Base-by-base conservation (phyloP, 129 eudicot species). In the Mikania micrantha region DNA sequence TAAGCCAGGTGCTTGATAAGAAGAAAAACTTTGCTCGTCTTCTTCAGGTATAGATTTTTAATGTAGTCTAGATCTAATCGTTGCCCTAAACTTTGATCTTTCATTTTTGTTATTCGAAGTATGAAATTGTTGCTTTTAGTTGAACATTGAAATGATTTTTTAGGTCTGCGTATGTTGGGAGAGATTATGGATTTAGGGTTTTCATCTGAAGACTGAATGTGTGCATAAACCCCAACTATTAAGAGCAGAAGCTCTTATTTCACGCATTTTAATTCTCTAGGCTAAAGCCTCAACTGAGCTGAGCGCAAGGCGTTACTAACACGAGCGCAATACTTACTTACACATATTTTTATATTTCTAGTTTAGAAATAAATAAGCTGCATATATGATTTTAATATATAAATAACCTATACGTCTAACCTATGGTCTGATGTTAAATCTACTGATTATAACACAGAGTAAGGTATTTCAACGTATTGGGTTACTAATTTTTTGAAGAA, bases 1-100 rank as follows among this genome's bases (percentile, higher is more conserved):
- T 88, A 34, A 80, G 87, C 71, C 80, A 80, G 72, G 80, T 88
- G 74, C 82, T 88, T 69, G 90, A 88, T 36, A 85, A 83, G 76
- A 45, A 67, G 9, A 67, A 79, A 15, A 83, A 79, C 16, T 83
- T 78, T 63, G 93, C 84, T 36, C 93, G 96, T n/a, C 87, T 85
- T 60, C 85, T 85, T 77, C 96, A 88, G 77, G 77, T 72, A 61
- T 7, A 2, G 3, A 17, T 66, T 67, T 7, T 9, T 44, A 13
- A 10, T 13, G 7, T 64, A 0, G 25, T 6, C 20, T 19, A 40
- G 69, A 19, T 36, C 48, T 61, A 13, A 31, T 31, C 21, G 8
- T 11, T 42, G 38, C 44, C 0, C 5, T 56, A 11, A 56, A 24
- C 1, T 17, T 16, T 29, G 11, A 57, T 13, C 9, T 27, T 25